Base-by-base conservation (phyloP, 164 flowering plant species). In the Amborella trichopoda region DNA sequence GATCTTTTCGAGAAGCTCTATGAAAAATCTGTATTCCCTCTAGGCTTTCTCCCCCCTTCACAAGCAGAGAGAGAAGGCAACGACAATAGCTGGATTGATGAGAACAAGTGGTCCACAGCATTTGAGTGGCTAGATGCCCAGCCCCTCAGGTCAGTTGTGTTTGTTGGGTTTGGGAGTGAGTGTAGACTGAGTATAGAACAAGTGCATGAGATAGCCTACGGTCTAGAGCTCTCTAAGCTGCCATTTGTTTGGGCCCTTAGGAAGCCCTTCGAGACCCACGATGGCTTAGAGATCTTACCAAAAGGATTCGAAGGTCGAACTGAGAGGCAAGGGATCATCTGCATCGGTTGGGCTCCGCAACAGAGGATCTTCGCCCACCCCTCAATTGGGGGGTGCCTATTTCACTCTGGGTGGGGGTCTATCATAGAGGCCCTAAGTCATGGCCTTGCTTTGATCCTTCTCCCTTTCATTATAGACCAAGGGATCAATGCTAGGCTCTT, bases 331-430 rank as follows among this genome's bases (percentile, higher is more conserved):
- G 41, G 41, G 41, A n/a, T n/a, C n/a, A n/a, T n/a, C 3, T 21
- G 41, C 41, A 5, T n/a, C 13, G 19, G 16, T 8, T 37, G 41
- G 41, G 41, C 19, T 18, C 41, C 41, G 41, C 41, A 30, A 30
- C 11, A 30, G 6, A 30, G 34, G 20, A 63, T 75, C 17, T 36
- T 72, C 23, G 61, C 48, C 2, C 77, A 72, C 28, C 52, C 66
- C 3, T 40, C 81, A 0, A 52, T 72, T 28, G 76, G 78, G 6
- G 71, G 61, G 3, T 67, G 45, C n/a, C 20, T 69, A 54, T 54
- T 39, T 25, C 74, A 69, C 8, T 45, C 61, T 2, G 70, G 72
- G 6, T 67, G 64, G 64, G 48, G 66, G 1, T 64, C 78, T 14
- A 21, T 56, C 0, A 57, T 61, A 2, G 72, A 69, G 52, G 43